Base-by-base conservation (phyloP, 75 land plant species). In the Ceratopteris richardii region DNA sequence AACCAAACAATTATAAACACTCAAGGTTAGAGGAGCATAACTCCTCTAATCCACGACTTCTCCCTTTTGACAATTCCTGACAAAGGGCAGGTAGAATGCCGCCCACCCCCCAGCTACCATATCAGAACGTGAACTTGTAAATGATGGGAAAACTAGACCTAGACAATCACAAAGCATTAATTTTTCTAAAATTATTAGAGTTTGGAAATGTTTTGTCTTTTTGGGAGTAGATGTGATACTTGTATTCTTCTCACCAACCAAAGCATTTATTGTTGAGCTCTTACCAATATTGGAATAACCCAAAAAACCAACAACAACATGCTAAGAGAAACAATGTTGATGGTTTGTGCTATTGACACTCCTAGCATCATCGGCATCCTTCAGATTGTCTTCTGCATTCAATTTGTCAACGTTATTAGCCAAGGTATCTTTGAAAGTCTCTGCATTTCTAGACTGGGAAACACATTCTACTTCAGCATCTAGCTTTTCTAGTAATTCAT, bases 231-330 rank as follows among this genome's bases (percentile, higher is more conserved):
- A 94, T 7, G 98, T 89, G 12, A 94, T 96, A 4, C 98, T 96
- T n/a, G 96, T 86, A 33, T 77, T 69, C 62, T 90, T 94, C 60
- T 85, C 74, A 16, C 98, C 98, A 11, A 94, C 96, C 54, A 94
- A 68, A 14, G 95, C 98, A 81, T 93, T 93, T 56, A 93, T 93
- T 7, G 96, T 93, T 22, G 98, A 93, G 60, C 95, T 88, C 62
- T 94, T 94, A 12, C 98, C 98, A 30, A 94, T 96, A 73, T 94
- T 95, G n/a, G 99, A 96, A 66, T 95, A 95, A 10, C 99, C 99
- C 42, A 94, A 96, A 77, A 94, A 94, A 27, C 98, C 98, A 11
- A 94, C 90, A 42, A 80, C 66, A 7, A 83, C 90, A 53, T 65
- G 77, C 63, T 65, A 76, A 18, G 60, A 29, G 12, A 12, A n/a